phyloP scores from a whole-genome alignment of 2,329 filamentous ascomycete genomes.

The Helicocarpus griseus region DNA sequence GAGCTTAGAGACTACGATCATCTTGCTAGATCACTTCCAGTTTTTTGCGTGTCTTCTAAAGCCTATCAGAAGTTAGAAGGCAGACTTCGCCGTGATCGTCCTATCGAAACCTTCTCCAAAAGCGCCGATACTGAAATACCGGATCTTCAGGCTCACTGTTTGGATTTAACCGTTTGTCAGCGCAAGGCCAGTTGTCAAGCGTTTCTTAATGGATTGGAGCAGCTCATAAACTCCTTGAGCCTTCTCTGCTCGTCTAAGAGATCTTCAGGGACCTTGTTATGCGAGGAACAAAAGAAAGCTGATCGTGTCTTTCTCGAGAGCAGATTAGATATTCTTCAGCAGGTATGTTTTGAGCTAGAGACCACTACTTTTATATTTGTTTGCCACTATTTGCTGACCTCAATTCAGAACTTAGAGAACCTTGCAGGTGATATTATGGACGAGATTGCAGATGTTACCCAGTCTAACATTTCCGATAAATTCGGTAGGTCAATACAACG shows the following conservation, averaged over 20 bases:
- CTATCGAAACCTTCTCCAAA: constrained; percentile 43
- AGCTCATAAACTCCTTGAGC: constrained; percentile 44
- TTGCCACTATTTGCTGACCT: background rate
- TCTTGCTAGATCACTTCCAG: constrained; percentile 46
- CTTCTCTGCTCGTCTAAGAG: constrained; percentile 36
- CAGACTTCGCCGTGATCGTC: constrained; percentile 43
- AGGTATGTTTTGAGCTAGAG: background rate
- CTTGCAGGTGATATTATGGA: background rate
- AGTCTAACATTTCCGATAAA: background rate
- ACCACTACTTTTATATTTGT: background rate
- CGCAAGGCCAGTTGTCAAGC: constrained; percentile 35
- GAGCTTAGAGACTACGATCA: constrained; percentile 49
- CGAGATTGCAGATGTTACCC: background rate
- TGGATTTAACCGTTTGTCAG: constrained; percentile 45
- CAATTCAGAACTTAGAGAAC: background rate
- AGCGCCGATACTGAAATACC: constrained; percentile 51
- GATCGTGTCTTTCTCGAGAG: constrained; percentile 30
- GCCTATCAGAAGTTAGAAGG: constrained; percentile 55
- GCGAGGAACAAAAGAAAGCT: constrained; percentile 33
- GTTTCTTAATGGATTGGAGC: constrained; percentile 44
- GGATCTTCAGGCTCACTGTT: constrained; percentile 49
- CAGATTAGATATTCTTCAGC: background rate
- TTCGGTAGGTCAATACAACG: background rate
- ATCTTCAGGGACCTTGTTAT: constrained; percentile 30
- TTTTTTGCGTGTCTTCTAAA: constrained; percentile 55